These are phyloP conservation scores for Podospora bellae-mahoneyi DNA, from an alignment of 495 filamentous ascomycete genomes.

Conservation along the genomic window DNA sequence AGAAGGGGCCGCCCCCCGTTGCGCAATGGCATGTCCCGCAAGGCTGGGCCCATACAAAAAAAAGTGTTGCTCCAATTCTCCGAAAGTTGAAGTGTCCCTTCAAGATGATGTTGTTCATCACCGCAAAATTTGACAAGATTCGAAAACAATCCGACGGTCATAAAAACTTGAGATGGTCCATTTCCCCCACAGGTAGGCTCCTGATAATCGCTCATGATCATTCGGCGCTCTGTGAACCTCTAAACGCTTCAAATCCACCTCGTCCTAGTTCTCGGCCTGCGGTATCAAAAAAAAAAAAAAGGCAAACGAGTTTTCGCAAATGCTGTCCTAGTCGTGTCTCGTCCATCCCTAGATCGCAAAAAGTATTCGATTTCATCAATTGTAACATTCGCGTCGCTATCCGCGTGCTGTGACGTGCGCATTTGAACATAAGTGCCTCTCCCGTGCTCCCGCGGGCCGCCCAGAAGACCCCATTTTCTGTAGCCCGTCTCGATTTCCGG, in stretches of 20 bases:
- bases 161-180: neutral
- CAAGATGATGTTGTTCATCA: neutral
- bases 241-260: neutral
- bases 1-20: neutral
- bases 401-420: neutral
- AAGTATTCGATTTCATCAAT: neutral
- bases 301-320: neutral
- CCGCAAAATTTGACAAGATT: neutral
- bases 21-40: neutral
- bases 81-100: neutral
- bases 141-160: neutral
- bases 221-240: neutral
- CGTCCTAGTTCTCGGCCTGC: neutral
- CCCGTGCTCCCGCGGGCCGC: neutral
- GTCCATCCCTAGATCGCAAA: no score
- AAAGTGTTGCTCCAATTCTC: slow-evolving; percentile 1
- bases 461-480: slow-evolving; percentile 12
- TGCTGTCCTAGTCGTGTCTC: neutral
- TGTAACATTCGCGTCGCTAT: neutral
- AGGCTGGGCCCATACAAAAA: slow-evolving; percentile 12
- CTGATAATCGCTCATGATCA: neutral
- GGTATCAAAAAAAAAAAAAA: neutral
- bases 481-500: slow-evolving; percentile 14
- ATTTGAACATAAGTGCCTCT: neutral
- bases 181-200: neutral